These are phyloP conservation scores for Tetracladium maxilliforme DNA, from an alignment of 2,329 filamentous ascomycete species.

Conservation along the genomic window DNA sequence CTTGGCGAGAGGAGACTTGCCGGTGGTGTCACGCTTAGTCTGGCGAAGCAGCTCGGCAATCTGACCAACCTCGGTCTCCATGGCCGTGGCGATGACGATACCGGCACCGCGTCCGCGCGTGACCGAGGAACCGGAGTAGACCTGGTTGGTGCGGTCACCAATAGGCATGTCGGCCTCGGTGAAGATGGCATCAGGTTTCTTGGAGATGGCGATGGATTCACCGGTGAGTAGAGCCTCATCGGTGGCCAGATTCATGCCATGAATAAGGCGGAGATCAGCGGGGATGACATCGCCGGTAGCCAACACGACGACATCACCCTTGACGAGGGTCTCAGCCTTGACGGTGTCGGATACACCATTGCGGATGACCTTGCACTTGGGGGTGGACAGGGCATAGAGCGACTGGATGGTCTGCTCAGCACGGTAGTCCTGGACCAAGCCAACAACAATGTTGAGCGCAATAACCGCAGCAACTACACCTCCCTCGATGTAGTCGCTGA, in stretches of 20 bases:
- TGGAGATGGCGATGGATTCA: slow-evolving; percentile 55
- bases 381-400: slow-evolving; percentile 39
- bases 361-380: slow-evolving; percentile 43
- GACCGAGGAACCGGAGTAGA: slow-evolving; percentile 58
- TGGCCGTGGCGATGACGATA: slow-evolving; percentile 55
- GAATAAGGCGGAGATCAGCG: slow-evolving; percentile 49
- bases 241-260: slow-evolving; percentile 59
- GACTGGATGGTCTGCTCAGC: slow-evolving; percentile 49
- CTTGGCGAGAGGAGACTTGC: slow-evolving; percentile 27
- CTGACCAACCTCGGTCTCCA: slow-evolving; percentile 62
- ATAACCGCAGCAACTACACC: slow-evolving; percentile 50
- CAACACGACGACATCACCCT: slow-evolving; percentile 49
- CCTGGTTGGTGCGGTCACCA: slow-evolving; percentile 57
- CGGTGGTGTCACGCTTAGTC: no score
- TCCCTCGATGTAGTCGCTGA: slow-evolving; percentile 48
- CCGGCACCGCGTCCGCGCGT: slow-evolving; percentile 55
- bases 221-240: slow-evolving; percentile 65
- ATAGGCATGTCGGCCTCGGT: slow-evolving; percentile 39
- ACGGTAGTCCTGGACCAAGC: slow-evolving; percentile 46
- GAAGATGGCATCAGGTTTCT: slow-evolving; percentile 42
- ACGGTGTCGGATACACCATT: slow-evolving; percentile 32
- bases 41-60: slow-evolving; percentile 58
- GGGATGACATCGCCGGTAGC: slow-evolving; percentile 55
- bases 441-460: slow-evolving; percentile 51
- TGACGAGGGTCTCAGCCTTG: slow-evolving; percentile 43